Evolutionary conservation across 2,329 filamentous ascomycete genomes (phyloP), one percentile per base, ranked within the genome.

Genomic region (Fusarium tuaranense): DNA sequence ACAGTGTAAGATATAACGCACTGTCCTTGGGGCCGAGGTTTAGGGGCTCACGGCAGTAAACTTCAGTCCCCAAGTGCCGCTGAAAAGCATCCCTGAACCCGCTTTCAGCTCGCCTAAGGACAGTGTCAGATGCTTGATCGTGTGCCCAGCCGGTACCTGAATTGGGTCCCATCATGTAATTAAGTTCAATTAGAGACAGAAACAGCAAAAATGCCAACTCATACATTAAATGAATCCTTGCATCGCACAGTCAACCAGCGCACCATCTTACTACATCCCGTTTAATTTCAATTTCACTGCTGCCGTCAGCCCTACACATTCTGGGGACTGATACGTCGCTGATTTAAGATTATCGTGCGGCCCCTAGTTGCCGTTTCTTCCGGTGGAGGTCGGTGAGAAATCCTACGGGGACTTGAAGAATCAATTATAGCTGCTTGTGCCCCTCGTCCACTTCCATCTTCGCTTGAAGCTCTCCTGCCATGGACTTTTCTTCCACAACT

Each of bases 401-500:
- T 66, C n/a, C 53, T 34, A 44, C 63, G 65, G 41, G 41, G 41
- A 63, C 39, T 51, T 61, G 58, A 34, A 55, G 20, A 48, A 53
- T 53, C 44, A 48, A 53, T 32, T 53, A 53, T 55, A 55, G 27
- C 27, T 32, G 2, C 48, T 39, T 46, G 59, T 68, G 58, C 69
- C 63, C 68, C 68, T 66, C 72, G 27, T 46, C 34, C 30, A 65
- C n/a, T 60, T 13, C 32, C 57, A 51, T 48, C 55, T 59, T 30
- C 8, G 9, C 48, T 25, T 48, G 9, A 25, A 48, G 39, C 36
- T 55, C 41, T 66, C 61, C 30, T 55, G 32, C 27, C 44, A 79
- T 79, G 77, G 74, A 72, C 58, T 39, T 79, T 55, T 69, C 76
- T 20, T 67, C 58, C 27, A 68, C 68, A 18, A 68, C 76, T 18